phyloP scores from a whole-genome alignment of 148 eudicot species.

The Camellia lanceoleosa region DNA sequence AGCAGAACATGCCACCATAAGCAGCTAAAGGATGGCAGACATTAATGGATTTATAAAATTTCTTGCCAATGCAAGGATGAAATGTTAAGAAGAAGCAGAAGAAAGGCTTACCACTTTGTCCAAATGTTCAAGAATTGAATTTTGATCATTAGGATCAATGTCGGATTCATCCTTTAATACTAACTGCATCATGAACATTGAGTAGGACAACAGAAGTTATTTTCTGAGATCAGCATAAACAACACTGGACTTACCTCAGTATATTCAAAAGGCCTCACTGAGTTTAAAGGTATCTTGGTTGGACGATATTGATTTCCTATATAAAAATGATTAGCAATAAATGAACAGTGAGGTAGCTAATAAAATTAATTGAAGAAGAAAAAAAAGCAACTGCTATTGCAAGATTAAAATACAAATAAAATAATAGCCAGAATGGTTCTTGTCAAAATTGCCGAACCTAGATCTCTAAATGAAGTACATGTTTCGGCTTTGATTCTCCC shows the following conservation, averaged over 20 bases:
- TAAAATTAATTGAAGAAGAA: neutral
- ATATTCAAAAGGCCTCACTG: slow-evolving; percentile 95
- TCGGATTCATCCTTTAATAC: slow-evolving; percentile 74
- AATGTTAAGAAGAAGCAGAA: neutral
- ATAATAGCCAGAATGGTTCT: neutral
- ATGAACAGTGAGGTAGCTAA: slow-evolving; percentile 1
- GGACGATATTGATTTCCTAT: slow-evolving; percentile 99
- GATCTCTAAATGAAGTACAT: slow-evolving; percentile 91
- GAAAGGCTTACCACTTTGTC: slow-evolving; percentile 68
- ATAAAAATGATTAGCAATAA: slow-evolving; percentile 8
- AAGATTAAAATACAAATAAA: neutral
- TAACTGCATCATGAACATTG: slow-evolving; percentile 47
- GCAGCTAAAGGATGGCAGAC: neutral
- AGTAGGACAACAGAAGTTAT: slow-evolving; percentile 5
- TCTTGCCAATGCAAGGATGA: neutral
- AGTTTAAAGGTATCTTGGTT: slow-evolving; percentile 85
- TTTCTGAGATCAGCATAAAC: slow-evolving; percentile 14
- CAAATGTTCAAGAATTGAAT: slow-evolving; percentile 86
- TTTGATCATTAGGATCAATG: slow-evolving; percentile 87
- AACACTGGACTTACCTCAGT: slow-evolving; percentile 60
- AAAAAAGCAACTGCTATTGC: neutral
- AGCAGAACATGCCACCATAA: slow-evolving; percentile 1
- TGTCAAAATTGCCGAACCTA: slow-evolving; percentile 46
- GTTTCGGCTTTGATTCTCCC: slow-evolving; percentile 95
- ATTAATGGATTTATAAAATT: neutral